A percentile compares a stretch with the other conserved stretches of the same genome.
Conservation (phyloP, 2,329 filamentous ascomycete species). For the Orbilia quercus region DNA sequence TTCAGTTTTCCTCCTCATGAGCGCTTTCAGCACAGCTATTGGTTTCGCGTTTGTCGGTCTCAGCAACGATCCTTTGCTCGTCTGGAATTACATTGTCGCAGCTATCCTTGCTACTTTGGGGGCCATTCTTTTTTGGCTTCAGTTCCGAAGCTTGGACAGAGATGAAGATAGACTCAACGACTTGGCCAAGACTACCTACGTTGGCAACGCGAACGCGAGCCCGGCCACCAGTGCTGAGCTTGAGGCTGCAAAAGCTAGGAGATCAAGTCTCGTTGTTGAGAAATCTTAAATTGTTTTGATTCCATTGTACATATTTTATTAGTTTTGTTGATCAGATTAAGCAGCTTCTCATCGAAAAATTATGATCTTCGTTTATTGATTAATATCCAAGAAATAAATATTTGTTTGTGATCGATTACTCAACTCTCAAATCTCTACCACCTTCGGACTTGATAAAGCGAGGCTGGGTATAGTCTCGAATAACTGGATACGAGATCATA, state of each 20-base stretch:
- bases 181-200: constrained; percentile 60
- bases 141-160: constrained; percentile 67
- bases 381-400: too few relatives aligned
- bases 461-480: too few relatives aligned
- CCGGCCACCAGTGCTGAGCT: constrained; percentile 14
- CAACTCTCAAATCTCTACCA: too few relatives aligned
- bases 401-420: too few relatives aligned
- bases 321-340: background rate
- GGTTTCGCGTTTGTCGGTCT: constrained; percentile 72
- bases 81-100: constrained; percentile 75
- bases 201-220: constrained; percentile 25
- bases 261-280: constrained; percentile 36
- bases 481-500: too few relatives aligned
- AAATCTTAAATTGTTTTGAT: constrained; percentile 16
- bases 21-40: constrained; percentile 70
- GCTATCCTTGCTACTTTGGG: constrained; percentile 66
- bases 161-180: constrained; percentile 68
- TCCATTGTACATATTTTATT: background rate
- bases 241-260: constrained; percentile 36
- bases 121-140: constrained; percentile 68
- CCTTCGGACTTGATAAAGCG: too few relatives aligned
- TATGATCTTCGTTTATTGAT: too few relatives aligned
- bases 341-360: too few relatives aligned
- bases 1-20: constrained; percentile 72
- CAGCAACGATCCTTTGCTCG: constrained; percentile 72